Base-by-base conservation (phyloP, 768 basidiomycete genomes). In the Tricholoma matsutake region DNA sequence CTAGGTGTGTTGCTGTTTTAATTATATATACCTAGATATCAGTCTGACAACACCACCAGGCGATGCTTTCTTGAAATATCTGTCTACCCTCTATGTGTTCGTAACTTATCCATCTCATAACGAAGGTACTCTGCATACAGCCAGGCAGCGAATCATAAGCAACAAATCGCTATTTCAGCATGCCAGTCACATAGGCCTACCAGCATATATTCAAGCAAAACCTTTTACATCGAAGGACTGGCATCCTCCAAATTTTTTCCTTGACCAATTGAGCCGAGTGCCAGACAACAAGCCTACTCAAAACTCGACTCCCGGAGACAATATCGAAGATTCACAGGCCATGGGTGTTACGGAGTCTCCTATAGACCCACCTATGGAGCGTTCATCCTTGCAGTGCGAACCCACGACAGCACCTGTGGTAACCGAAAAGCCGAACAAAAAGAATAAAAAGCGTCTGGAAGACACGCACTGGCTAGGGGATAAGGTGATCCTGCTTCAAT, bases 31-130 rank as follows among this genome's bases (percentile, higher is more conserved):
- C 43, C 43, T 22, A 56, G 60, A 20, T 34, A 18, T 56, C 13
- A 49, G 11, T 18, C 35, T 31, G n/a, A 59, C 37, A 25, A 56
- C 54, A 54, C 65, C 62, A 47, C 29, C 65, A 86, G 92, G 93
- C 31, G 94, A 95, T 72, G 84, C 91, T 22, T 91, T 91, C 70
- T 76, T 96, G 63, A 96, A 96, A 72, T 88, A 88, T 67, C 71
- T 94, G 51, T 79, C 86, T 6, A 88, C 91, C 10, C 78, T 87
- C 60, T 89, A 90, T 69, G 80, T 89, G 31, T 93, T 89, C 67
- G 88, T 88, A 49, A 83, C 82, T 28, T 80, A 86, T 65, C 89
- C 91, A 5, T 75, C 78, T 9, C 76, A 80, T 47, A 80, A 80
- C 63, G 92, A 93, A 72, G 86, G 89, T 4, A 79, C 80, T 10